These are phyloP conservation scores for Gorgonomyces haynaldii DNA, from an alignment of 192 early-diverging fungal species.

Conservation along the genomic window DNA sequence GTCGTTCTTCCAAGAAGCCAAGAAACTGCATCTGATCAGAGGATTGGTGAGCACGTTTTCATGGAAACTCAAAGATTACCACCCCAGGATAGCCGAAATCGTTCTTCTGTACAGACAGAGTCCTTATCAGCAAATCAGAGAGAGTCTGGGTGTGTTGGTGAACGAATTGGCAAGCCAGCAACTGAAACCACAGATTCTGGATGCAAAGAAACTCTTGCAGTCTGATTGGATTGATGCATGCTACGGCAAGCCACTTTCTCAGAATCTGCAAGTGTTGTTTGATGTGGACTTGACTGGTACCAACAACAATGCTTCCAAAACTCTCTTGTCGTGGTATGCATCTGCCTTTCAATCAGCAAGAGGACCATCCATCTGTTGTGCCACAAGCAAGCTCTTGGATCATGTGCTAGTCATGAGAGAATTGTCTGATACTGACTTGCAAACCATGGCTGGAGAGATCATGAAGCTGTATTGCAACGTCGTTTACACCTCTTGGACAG, in stretches of 20 bases:
- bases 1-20: constrained; percentile 73
- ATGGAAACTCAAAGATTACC: constrained; percentile 53
- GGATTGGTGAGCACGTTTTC: constrained; percentile 49
- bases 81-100: neutral
- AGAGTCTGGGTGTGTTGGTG: constrained; percentile 53
- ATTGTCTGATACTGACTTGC: constrained; percentile 60
- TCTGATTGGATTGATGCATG: too few relatives aligned
- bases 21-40: constrained; percentile 61
- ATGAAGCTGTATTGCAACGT: constrained; percentile 37
- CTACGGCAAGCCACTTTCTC: too few relatives aligned
- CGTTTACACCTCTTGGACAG: constrained; percentile 38
- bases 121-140: constrained; percentile 86
- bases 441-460: constrained; percentile 39
- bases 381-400: too few relatives aligned
- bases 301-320: constrained; percentile 10
- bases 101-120: constrained; percentile 48
- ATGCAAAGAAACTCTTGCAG: too few relatives aligned
- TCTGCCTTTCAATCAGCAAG: too few relatives aligned
- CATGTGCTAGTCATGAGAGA: constrained; percentile 61
- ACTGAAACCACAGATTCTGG: too few relatives aligned
- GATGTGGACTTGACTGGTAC: too few relatives aligned
- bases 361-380: too few relatives aligned
- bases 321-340: too few relatives aligned
- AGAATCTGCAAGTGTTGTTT: too few relatives aligned
- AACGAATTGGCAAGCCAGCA: neutral